phyloP scores from a whole-genome alignment of 148 eudicot genomes.

The Fagopyrum homotropicum region DNA sequence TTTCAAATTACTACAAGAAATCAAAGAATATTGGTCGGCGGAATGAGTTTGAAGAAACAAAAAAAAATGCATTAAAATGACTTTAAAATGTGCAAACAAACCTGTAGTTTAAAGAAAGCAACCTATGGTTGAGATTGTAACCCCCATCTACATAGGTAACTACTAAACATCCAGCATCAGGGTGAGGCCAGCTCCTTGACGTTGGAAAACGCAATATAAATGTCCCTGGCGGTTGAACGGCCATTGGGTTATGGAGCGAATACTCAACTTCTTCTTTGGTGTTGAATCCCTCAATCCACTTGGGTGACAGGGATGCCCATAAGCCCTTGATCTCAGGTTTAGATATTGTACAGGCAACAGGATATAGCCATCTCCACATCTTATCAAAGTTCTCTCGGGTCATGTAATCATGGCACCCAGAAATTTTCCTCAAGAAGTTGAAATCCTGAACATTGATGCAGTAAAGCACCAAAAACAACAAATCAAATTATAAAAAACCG shows the following conservation, averaged over 20 bases:
- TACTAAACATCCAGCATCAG: constrained; percentile 89
- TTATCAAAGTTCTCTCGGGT: constrained; percentile 64
- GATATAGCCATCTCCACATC: constrained; percentile 93
- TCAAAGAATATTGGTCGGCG: neutral
- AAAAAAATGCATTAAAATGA: neutral
- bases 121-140: constrained; percentile 64
- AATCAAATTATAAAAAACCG: neutral
- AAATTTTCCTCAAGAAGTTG: constrained; percentile 57
- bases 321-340: constrained; percentile 41
- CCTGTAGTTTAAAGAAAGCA: constrained; percentile 79
- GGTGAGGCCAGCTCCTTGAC: constrained; percentile 98
- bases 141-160: constrained; percentile 78
- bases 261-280: constrained; percentile 91
- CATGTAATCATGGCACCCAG: constrained; percentile 57
- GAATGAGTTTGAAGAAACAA: neutral
- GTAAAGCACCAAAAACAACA: neutral
- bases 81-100: constrained; percentile 17
- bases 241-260: constrained; percentile 48
- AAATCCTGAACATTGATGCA: constrained; percentile 50
- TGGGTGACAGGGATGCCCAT: constrained; percentile 59
- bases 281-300: constrained; percentile 85
- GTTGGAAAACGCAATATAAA: constrained; percentile 90
- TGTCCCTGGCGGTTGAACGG: constrained; percentile 74
- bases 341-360: constrained; percentile 75
- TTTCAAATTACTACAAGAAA: constrained; percentile 28